phyloP scores from a whole-genome alignment of 2,329 filamentous ascomycete genomes.

The Ramichloridium luteum region DNA sequence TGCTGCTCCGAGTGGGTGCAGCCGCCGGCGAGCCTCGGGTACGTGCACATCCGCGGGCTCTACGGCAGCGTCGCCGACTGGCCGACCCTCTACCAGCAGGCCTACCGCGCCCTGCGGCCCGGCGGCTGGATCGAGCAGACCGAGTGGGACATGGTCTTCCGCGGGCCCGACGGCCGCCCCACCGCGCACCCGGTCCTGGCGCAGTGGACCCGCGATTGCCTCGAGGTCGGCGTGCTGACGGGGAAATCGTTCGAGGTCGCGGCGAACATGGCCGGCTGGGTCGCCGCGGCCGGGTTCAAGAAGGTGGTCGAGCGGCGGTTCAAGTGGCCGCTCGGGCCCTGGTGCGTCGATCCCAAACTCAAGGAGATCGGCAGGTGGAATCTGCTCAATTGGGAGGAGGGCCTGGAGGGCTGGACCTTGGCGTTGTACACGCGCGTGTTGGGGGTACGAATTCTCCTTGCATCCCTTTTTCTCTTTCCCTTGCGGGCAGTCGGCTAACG shows the following conservation, averaged over 20 bases:
- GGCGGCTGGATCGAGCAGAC: slow-evolving; percentile 34
- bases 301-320: slow-evolving; percentile 32
- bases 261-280: slow-evolving; percentile 17
- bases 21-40: slow-evolving; percentile 27
- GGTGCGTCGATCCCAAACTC: slow-evolving; percentile 26
- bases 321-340: slow-evolving; percentile 32
- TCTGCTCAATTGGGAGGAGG: slow-evolving; percentile 29
- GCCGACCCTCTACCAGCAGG: slow-evolving; percentile 28
- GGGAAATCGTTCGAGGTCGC: slow-evolving; percentile 22
- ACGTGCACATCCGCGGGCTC: slow-evolving; percentile 31
- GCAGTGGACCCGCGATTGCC: slow-evolving; percentile 16
- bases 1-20: slow-evolving; percentile 30
- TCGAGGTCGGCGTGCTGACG: slow-evolving; percentile 13
- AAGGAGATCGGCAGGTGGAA: slow-evolving; percentile 30
- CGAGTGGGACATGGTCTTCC: slow-evolving; percentile 24
- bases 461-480: not conserved
- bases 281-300: slow-evolving; percentile 32
- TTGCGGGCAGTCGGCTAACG: no score
- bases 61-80: slow-evolving; percentile 31
- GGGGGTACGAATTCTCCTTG: slow-evolving; percentile 13
- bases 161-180: slow-evolving; percentile 20
- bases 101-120: slow-evolving; percentile 27
- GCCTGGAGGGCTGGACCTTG: slow-evolving; percentile 31
- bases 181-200: slow-evolving; percentile 13
- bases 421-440: slow-evolving; percentile 28